Percentiles rank a stretch among this genome's conserved stretches.
Conservation (phyloP, 1,284 basidiomycete species). For the Melampsora abietis-canadensis region DNA sequence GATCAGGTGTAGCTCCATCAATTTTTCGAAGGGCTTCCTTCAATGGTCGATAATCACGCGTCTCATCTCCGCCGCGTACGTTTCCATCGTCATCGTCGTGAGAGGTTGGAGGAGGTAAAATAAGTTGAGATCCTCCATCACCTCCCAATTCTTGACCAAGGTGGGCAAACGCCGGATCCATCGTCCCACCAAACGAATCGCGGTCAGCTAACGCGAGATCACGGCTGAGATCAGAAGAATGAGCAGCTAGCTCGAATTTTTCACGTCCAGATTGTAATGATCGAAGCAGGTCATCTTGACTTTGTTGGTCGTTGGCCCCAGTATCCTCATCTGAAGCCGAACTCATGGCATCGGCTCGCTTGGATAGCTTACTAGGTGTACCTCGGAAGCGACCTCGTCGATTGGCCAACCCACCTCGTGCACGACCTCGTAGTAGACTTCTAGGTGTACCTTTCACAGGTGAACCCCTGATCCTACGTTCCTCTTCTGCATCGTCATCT, state of each 20-base stretch:
- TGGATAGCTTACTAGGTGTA: slow-evolving; percentile 40
- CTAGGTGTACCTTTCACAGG: slow-evolving; percentile 39
- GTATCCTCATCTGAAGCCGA: slow-evolving; percentile 28
- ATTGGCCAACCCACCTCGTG: slow-evolving; percentile 28
- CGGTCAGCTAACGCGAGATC: slow-evolving; percentile 10
- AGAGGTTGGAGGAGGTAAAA: not conserved
- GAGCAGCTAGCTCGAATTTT: not conserved
- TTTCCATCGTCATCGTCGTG: slow-evolving; percentile 22
- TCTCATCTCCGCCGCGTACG: slow-evolving; percentile 3
- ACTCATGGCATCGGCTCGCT: slow-evolving; percentile 35
- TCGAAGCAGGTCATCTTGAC: not conserved
- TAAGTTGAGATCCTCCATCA: not conserved
- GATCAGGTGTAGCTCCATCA: not conserved
- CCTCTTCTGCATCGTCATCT: slow-evolving; percentile 44
- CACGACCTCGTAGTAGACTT: slow-evolving; percentile 32
- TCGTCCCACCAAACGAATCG: slow-evolving; percentile 24
- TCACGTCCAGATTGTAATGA: slow-evolving; percentile 2
- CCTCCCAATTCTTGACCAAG: slow-evolving; percentile 1
- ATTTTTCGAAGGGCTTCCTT: slow-evolving; percentile 25
- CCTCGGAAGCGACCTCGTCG: slow-evolving; percentile 41
- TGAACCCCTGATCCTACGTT: slow-evolving; percentile 29
- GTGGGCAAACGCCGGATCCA: slow-evolving; percentile 30
- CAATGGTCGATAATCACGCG: slow-evolving; percentile 25
- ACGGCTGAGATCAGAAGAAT: slow-evolving; percentile 5
- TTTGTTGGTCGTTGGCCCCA: not conserved